Percentiles rank a stretch among this genome's conserved stretches.
Conservation (phyloP, 1,284 basidiomycete genomes). For the Porogramme epimiltina region DNA sequence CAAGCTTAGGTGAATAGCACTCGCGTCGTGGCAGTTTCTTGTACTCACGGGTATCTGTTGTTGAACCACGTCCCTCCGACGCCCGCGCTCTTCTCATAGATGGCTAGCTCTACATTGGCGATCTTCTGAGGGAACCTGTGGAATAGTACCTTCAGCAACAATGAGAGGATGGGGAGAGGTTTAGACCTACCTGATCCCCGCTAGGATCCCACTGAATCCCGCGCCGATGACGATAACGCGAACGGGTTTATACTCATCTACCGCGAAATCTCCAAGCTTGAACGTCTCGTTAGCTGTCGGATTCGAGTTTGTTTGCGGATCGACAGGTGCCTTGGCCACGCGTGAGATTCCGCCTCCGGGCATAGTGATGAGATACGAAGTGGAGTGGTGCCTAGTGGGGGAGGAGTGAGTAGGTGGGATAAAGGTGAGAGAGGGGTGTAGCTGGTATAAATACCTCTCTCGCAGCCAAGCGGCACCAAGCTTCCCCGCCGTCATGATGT, state of each 20-base stretch:
- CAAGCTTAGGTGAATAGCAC: neutral
- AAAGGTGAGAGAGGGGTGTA: too few relatives aligned
- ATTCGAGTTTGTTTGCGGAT: too few relatives aligned
- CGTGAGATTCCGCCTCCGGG: too few relatives aligned
- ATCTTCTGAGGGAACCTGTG: conserved; percentile 52
- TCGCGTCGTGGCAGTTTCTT: neutral
- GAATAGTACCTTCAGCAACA: neutral
- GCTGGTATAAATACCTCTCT: too few relatives aligned
- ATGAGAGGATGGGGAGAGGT: too few relatives aligned
- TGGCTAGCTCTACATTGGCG: conserved; percentile 52
- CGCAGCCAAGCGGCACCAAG: too few relatives aligned
- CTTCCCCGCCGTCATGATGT: too few relatives aligned
- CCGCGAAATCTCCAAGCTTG: conserved; percentile 32
- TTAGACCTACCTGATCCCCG: conserved; percentile 46
- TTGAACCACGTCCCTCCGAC: conserved; percentile 59
- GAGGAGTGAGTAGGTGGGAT: too few relatives aligned
- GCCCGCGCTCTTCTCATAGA: conserved; percentile 58
- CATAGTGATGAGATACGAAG: too few relatives aligned
- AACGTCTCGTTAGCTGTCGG: too few relatives aligned
- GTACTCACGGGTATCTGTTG: conserved; percentile 36
- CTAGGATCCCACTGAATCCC: conserved; percentile 56
- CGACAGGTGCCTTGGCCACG: too few relatives aligned
- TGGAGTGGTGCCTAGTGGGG: too few relatives aligned
- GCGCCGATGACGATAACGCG: conserved; percentile 54
- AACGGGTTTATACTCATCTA: conserved; percentile 53